Evolutionary conservation across 164 flowering plant genomes (phyloP).

Genomic region (Taxillus chinensis): DNA sequence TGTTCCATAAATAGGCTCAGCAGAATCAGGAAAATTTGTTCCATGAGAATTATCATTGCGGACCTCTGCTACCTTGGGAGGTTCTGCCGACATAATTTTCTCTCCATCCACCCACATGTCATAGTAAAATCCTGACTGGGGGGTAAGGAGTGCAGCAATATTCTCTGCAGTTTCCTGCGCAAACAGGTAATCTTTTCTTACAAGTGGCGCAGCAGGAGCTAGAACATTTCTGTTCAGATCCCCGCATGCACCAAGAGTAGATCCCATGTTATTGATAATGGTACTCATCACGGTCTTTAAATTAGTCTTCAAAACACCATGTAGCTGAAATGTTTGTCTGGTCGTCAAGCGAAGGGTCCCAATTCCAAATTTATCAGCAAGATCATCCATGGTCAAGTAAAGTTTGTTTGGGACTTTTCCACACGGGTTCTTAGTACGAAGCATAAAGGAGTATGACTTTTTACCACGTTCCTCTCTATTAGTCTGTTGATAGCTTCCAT

Average conservation of each 20-base stretch:
- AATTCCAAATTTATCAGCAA: constrained; percentile 93
- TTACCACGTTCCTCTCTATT: constrained; percentile 76
- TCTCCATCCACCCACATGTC: constrained; percentile 99
- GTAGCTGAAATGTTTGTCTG: constrained; percentile 97
- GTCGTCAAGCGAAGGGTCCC: constrained; percentile 94
- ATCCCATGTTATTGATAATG: constrained; percentile 80
- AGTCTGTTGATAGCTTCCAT: constrained; percentile 93
- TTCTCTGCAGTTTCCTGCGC: constrained; percentile 94
- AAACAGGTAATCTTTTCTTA: constrained; percentile 71
- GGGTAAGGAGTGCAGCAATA: constrained; percentile 86
- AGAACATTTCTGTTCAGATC: constrained; percentile 97
- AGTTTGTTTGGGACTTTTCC: constrained; percentile 89
- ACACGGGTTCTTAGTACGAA: constrained; percentile 91
- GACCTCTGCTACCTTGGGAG: constrained; percentile 82
- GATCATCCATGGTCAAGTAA: constrained; percentile 89
- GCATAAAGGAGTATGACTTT: constrained; percentile 84
- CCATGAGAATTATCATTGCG: constrained; percentile 96
- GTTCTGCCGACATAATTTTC: constrained; percentile 74
- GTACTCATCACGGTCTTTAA: constrained; percentile 92
- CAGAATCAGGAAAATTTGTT: constrained; percentile 87
- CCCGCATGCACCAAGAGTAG: constrained; percentile 99
- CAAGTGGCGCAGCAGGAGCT: constrained; percentile 96
- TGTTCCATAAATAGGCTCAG: constrained; percentile 96
- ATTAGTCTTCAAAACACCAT: constrained; percentile 84
- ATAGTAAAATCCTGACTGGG: constrained; percentile 95